These are phyloP conservation scores for Elaeagnus macrophylla DNA, from an alignment of 306 rosid genomes.

Conservation along the genomic window DNA sequence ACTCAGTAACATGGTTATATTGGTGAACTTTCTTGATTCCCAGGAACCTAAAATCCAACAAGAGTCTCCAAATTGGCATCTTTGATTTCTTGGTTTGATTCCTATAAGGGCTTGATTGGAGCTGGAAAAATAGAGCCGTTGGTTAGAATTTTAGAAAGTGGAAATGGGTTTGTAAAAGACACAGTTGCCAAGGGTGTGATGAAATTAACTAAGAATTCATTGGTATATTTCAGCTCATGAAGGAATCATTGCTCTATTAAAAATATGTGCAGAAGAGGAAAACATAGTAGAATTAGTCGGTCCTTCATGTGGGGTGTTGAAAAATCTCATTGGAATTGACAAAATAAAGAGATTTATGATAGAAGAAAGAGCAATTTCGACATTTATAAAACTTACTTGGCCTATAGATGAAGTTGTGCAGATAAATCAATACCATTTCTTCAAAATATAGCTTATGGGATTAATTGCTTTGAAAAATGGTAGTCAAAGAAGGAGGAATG, in stretches of 20 bases:
- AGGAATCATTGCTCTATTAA: conserved; percentile 64
- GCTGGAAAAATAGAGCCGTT: conserved; percentile 55
- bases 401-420: conserved; percentile 55
- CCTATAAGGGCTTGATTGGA: conserved; percentile 36
- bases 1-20: conserved; percentile 36
- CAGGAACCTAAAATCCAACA: conserved; percentile 50
- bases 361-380: conserved; percentile 59
- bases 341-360: conserved; percentile 79
- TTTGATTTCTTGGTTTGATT: conserved; percentile 46
- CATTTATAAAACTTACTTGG: conserved; percentile 38
- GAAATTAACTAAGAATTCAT: conserved; percentile 61
- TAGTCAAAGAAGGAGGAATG: conserved; percentile 67
- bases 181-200: conserved; percentile 43
- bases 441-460: conserved; percentile 56
- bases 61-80: conserved; percentile 42
- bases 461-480: conserved; percentile 36
- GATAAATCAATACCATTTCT: conserved; percentile 53
- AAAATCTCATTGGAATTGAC: conserved; percentile 61
- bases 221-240: conserved; percentile 93
- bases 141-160: conserved; percentile 65
- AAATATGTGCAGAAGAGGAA: conserved; percentile 39
- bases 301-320: conserved; percentile 61
- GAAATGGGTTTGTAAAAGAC: conserved; percentile 43
- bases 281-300: conserved; percentile 42
- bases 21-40: conserved; percentile 50